Evolutionary conservation across 352 stramenopile genomes (phyloP), one percentile per base, ranked within the genome.

Genomic region (Phytophthora macrochlamydospora): DNA sequence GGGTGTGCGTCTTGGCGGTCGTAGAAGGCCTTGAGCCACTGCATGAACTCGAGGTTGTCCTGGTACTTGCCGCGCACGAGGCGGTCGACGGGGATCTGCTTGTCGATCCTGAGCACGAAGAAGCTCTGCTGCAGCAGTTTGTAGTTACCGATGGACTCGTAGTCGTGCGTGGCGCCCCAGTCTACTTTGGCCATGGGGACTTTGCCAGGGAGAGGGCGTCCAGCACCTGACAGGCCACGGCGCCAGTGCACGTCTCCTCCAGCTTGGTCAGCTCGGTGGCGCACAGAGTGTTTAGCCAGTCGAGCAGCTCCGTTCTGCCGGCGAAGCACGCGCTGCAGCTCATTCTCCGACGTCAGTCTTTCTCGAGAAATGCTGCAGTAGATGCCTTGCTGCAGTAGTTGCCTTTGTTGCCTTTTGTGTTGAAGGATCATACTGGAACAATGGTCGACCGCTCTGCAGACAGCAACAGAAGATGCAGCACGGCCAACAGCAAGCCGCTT

Each of bases 31-130:
- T 96, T 97, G 61, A 94, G 89, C 89, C 95, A 99, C 81, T 99
- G 97, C 88, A 99, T 99, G 73, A 99, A 99, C 75, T 99, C 97
- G 51, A 99, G 83, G 80, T 99, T 99, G 76, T 99, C 97, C 72
- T 99, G 97, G 86, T 99, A 99, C 74, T 98, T 99, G 40, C 90
- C 97, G 32, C 96, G 83, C 65, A 99, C 97, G 32, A 49, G 43
- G 43, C 43, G 43, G 43, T 49, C 14, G 13, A 49, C 43, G 2
- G 43, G 43, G 13, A 49, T 49, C 43, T 49, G 43, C 43, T 49
- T 49, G 43, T 49, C 43, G 18, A 49, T 49, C 43, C 29, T 3
- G 14, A 49, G 43, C 8, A 28, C 14, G 43, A 29, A 29, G 43
- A 49, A 49, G 18, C 43, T 29, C 43, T 49, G 2, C 43, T 49